phyloP scores from a whole-genome alignment of 306 rosid species.

The Ammopiptanthus mongolicus region DNA sequence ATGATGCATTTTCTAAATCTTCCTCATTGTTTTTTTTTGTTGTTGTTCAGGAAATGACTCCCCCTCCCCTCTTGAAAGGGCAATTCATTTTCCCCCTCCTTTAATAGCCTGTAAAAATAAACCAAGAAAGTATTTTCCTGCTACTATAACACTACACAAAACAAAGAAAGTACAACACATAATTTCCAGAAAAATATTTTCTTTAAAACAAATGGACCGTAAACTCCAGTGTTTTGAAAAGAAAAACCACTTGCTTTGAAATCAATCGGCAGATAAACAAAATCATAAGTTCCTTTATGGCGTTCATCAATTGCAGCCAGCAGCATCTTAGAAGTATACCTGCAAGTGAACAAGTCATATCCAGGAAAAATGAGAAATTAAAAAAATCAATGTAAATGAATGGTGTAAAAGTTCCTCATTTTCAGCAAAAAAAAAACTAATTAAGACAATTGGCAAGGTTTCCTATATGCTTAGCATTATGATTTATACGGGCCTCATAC shows the following conservation, averaged over 20 bases:
- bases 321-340: constrained; percentile 78
- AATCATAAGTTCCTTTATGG: constrained; percentile 68
- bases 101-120: not conserved
- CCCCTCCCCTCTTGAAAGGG: not conserved
- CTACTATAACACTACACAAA: not conserved
- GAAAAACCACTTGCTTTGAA: constrained; percentile 49
- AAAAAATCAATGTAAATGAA: not conserved
- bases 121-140: not conserved
- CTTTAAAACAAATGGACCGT: not conserved
- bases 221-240: not conserved
- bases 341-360: constrained; percentile 18
- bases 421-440: not conserved
- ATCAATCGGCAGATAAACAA: constrained; percentile 68
- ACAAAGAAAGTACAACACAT: not conserved
- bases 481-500: not conserved
- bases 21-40: not conserved
- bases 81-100: not conserved
- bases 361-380: not conserved
- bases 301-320: constrained; percentile 56
- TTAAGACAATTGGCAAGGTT: not conserved
- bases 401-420: not conserved
- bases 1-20: not conserved
- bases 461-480: not conserved
- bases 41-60: not conserved
- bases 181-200: not conserved